Conservation (phyloP, 768 basidiomycete genomes). For the Trametes villosa region DNA sequence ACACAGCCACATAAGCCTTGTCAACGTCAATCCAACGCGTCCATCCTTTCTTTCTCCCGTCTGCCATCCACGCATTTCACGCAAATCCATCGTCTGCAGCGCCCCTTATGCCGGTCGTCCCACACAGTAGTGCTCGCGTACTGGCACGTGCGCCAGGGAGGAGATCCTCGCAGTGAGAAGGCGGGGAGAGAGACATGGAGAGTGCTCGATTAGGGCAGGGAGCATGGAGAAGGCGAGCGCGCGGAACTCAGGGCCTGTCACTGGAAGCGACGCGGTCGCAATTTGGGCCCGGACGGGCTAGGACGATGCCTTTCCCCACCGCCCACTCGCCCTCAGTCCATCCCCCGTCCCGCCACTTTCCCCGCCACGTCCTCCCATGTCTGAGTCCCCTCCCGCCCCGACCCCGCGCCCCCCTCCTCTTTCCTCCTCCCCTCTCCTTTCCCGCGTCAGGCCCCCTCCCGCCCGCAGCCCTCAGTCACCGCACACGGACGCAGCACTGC, state of each 20-base stretch:
- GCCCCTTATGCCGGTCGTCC: too few species aligned
- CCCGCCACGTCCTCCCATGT: constrained; percentile 12
- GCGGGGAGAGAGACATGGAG: not conserved
- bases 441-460: not conserved
- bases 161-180: not conserved
- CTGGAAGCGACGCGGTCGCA: not conserved
- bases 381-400: not conserved
- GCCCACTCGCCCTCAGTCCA: not conserved
- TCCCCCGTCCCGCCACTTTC: constrained; percentile 2
- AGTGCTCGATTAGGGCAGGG: not conserved
- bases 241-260: constrained; percentile 1
- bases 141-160: too few species aligned
- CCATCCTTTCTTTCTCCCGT: not conserved
- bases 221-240: not conserved
- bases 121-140: too few species aligned
- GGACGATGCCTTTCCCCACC: not conserved
- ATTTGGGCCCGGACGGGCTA: not conserved
- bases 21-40: not conserved
- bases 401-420: not conserved
- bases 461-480: not conserved
- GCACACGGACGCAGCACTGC: not conserved
- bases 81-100: too few species aligned
- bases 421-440: not conserved
- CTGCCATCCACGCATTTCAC: not conserved
- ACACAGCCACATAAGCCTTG: constrained; percentile 3